These are phyloP conservation scores for Punctularia strigosozonata DNA, from an alignment of 768 basidiomycete species.

Conservation along the genomic window DNA sequence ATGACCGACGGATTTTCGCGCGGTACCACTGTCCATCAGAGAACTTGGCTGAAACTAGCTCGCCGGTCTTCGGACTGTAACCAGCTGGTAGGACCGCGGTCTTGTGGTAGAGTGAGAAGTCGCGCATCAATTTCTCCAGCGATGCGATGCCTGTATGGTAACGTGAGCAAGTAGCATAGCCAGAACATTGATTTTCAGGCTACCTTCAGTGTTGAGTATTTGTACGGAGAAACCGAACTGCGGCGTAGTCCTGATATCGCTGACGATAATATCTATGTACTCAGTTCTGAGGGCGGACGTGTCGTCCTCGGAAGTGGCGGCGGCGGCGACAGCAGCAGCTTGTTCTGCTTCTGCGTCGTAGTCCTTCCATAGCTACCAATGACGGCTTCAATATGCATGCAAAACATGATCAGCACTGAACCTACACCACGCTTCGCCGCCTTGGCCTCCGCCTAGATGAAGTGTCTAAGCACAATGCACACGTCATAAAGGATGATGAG, in stretches of 20 bases:
- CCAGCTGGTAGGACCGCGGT: constrained; percentile 48
- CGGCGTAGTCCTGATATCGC: constrained; percentile 64
- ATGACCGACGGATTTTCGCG: constrained; percentile 80
- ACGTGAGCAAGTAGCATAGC: neutral
- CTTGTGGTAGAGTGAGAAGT: constrained; percentile 82
- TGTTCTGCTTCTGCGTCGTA: constrained; percentile 68
- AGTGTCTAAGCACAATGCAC: neutral
- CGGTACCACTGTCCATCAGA: constrained; percentile 94
- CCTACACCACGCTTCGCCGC: constrained; percentile 63
- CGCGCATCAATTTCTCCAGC: constrained; percentile 87
- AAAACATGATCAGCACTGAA: constrained; percentile 4
- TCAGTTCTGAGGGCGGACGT: constrained; percentile 59
- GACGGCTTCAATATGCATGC: neutral
- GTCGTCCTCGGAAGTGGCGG: constrained; percentile 30
- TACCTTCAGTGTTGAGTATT: constrained; percentile 83
- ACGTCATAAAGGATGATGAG: neutral
- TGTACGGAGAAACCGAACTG: constrained; percentile 89
- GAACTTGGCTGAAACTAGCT: constrained; percentile 91
- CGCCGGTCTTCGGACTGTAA: constrained; percentile 75
- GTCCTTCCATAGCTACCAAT: constrained; percentile 75
- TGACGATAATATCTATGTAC: constrained; percentile 88
- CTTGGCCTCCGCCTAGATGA: constrained; percentile 66
- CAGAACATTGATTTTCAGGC: constrained; percentile 7
- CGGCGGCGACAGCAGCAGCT: constrained; percentile 31
- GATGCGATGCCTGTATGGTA: constrained; percentile 64